These are phyloP conservation scores for Collybia sordida DNA, from an alignment of 768 basidiomycete genomes.

Conservation along the genomic window DNA sequence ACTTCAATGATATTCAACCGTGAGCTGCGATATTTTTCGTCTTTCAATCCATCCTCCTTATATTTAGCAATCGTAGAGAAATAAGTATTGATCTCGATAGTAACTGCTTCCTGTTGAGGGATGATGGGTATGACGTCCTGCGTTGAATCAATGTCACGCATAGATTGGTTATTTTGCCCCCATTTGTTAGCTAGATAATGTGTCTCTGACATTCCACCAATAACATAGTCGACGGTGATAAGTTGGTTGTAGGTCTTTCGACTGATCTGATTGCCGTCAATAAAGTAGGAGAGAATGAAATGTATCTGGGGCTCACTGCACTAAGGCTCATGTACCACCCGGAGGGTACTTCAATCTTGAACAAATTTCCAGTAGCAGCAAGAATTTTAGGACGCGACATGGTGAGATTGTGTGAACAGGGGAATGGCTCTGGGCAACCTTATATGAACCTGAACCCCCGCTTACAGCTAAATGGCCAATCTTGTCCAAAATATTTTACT, in stretches of 20 bases:
- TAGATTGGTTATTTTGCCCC: slow-evolving; percentile 4
- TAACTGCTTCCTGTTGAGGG: slow-evolving; percentile 4
- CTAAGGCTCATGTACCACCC: slow-evolving; percentile 11
- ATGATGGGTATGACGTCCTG: slow-evolving; percentile 2
- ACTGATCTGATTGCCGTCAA: slow-evolving; percentile 3
- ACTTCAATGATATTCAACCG: slow-evolving; percentile 12
- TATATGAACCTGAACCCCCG: too few species aligned
- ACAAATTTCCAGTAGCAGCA: slow-evolving; percentile 1
- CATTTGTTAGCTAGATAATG: slow-evolving; percentile 6
- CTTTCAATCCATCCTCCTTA: slow-evolving; percentile 2
- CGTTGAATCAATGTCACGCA: slow-evolving; percentile 5
- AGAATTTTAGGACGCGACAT: slow-evolving; percentile 9
- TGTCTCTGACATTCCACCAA: not conserved
- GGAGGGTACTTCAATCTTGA: slow-evolving; percentile 7
- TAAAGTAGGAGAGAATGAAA: not conserved
- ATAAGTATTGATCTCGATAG: slow-evolving; percentile 8
- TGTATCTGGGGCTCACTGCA: not conserved
- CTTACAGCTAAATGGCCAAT: too few species aligned
- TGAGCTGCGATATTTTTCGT: slow-evolving; percentile 10
- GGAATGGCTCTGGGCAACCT: not conserved
- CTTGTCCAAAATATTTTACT: too few species aligned
- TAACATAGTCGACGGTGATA: slow-evolving; percentile 3
- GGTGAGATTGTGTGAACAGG: not conserved
- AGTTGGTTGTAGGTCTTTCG: slow-evolving; percentile 15
- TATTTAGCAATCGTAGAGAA: slow-evolving; percentile 1